Evolutionary conservation across 208 protist genomes (phyloP).

Genomic region (Leishmania braziliensis): DNA sequence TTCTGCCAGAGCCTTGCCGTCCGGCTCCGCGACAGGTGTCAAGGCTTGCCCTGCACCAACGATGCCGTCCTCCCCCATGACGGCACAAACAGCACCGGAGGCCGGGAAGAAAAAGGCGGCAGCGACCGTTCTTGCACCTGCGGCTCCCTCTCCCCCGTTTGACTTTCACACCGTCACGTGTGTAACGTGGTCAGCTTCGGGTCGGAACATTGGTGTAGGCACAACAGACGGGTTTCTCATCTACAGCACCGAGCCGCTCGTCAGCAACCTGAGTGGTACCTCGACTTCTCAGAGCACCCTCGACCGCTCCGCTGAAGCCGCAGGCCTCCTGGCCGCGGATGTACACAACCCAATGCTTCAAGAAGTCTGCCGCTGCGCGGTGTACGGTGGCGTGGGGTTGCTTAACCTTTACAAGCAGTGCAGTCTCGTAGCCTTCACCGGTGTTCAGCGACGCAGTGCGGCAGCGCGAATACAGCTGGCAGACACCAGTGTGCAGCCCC

Average conservation of each 20-base stretch:
- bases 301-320: background rate
- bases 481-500: constrained; percentile 23
- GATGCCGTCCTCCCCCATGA: constrained; percentile 2
- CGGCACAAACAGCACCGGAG: background rate
- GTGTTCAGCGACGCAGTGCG: constrained; percentile 28
- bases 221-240: constrained; percentile 62
- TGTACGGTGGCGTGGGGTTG: constrained; percentile 64
- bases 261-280: constrained; percentile 15
- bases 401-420: constrained; percentile 61
- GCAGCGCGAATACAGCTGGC: constrained; percentile 36
- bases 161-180: constrained; percentile 63
- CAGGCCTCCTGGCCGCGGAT: background rate
- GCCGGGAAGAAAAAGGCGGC: background rate
- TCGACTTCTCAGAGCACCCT: background rate
- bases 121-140: background rate
- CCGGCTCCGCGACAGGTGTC: background rate
- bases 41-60: background rate
- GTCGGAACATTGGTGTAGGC: constrained; percentile 62
- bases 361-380: constrained; percentile 49
- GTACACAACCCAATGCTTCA: constrained; percentile 14
- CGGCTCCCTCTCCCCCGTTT: background rate
- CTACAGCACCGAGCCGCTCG: constrained; percentile 64
- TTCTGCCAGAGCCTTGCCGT: background rate
- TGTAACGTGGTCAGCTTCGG: constrained; percentile 62
- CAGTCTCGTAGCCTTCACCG: constrained; percentile 57